Evolutionary conservation across 371 early-diverging fungal genomes (phyloP).

Genomic region (Mucor mucedo): DNA sequence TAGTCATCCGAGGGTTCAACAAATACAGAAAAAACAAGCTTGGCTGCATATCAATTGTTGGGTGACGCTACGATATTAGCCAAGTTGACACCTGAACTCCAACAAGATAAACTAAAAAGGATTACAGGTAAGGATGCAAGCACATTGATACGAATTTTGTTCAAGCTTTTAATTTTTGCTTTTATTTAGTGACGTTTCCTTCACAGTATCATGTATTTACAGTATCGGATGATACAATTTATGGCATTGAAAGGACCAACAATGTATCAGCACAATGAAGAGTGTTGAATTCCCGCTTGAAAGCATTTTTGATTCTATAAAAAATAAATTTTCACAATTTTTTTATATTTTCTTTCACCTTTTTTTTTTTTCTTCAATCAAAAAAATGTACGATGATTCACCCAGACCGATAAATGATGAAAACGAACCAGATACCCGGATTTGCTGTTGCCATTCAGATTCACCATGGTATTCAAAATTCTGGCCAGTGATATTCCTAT

Average conservation of each 20-base stretch:
- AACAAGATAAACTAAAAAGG: constrained; percentile 31
- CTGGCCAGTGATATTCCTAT: constrained; percentile 40
- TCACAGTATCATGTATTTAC: constrained; percentile 35
- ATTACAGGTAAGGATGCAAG: constrained; percentile 23
- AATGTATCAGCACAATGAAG: constrained; percentile 14
- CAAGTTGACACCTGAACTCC: constrained; percentile 18
- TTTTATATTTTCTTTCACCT: neutral
- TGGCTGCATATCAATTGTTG: constrained; percentile 32
- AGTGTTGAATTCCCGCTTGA: neutral
- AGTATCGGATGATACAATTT: constrained; percentile 40
- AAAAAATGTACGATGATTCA: constrained; percentile 1
- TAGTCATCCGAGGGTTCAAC: constrained; percentile 14
- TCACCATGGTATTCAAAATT: constrained; percentile 31
- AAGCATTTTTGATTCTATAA: neutral
- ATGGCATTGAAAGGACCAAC: constrained; percentile 32
- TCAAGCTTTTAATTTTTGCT: neutral
- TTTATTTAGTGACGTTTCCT: constrained; percentile 30
- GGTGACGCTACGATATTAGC: constrained; percentile 24
- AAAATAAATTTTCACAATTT: neutral
- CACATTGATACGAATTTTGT: neutral
- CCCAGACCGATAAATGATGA: constrained; percentile 7
- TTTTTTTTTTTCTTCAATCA: neutral
- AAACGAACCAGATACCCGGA: constrained; percentile 7
- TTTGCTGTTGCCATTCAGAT: constrained; percentile 30
- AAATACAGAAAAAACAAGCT: constrained; percentile 9